These are phyloP conservation scores for Stygiomarasmius scandens DNA, from an alignment of 1,284 basidiomycete species.

Conservation along the genomic window DNA sequence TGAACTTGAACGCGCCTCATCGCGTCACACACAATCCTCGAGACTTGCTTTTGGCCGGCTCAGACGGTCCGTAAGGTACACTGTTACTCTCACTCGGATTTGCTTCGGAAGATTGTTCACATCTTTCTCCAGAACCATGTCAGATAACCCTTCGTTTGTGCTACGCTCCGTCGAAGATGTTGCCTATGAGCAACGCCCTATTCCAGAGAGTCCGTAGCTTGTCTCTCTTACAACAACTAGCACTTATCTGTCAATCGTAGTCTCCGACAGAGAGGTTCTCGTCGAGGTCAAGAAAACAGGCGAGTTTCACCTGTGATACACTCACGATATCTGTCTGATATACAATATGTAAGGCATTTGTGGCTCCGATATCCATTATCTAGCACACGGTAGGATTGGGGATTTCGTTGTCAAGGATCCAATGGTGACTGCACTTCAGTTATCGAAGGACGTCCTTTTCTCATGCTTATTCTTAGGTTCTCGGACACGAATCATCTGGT, in stretches of 20 bases:
- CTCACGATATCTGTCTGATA: constrained; percentile 14
- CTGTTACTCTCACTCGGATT: constrained; percentile 6
- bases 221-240: constrained; percentile 7
- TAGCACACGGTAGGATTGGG: constrained; percentile 76
- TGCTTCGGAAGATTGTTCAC: constrained; percentile 7
- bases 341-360: constrained; percentile 68
- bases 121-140: constrained; percentile 45
- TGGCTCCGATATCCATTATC: constrained; percentile 86
- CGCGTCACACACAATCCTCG: no score
- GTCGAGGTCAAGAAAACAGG: constrained; percentile 93
- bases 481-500: constrained; percentile 64
- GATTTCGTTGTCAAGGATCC: constrained; percentile 78
- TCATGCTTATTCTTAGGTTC: constrained; percentile 35
- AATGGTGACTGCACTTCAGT: constrained; percentile 56
- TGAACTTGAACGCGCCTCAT: no score
- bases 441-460: not conserved
- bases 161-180: constrained; percentile 75
- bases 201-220: constrained; percentile 53
- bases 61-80: not conserved
- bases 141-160: constrained; percentile 81
- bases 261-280: constrained; percentile 80
- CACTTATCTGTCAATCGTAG: constrained; percentile 36
- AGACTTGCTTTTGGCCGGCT: not conserved
- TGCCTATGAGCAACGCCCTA: constrained; percentile 74
- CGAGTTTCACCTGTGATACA: constrained; percentile 31